Conservation (phyloP, 306 rosid species). For the Morella rubra region DNA sequence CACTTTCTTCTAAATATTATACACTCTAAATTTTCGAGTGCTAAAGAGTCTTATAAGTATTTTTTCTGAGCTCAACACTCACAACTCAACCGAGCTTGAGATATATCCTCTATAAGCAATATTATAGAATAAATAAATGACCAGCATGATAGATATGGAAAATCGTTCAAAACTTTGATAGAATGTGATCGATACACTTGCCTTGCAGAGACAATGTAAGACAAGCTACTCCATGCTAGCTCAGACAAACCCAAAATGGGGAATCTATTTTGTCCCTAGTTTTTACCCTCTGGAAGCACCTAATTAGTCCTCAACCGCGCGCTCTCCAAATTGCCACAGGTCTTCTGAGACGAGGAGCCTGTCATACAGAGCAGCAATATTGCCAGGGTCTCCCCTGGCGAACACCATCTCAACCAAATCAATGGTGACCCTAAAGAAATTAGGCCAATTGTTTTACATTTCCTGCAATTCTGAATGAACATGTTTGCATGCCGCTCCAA, state of each 20-base stretch:
- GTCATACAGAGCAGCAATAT: slow-evolving; percentile 73
- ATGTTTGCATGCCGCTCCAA: slow-evolving; percentile 72
- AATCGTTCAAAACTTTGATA: neutral
- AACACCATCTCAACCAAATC: slow-evolving; percentile 99
- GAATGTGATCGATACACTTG: neutral
- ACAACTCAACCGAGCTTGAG: too few relatives aligned
- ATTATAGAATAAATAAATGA: neutral
- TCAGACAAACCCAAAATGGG: neutral
- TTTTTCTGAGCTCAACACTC: too few relatives aligned
- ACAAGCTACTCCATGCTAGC: neutral
- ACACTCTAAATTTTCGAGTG: fast-evolving
- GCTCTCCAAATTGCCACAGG: slow-evolving; percentile 73
- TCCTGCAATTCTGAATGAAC: slow-evolving; percentile 65
- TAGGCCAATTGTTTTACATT: slow-evolving; percentile 94
- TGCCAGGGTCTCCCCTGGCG: slow-evolving; percentile 93
- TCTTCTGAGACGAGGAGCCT: slow-evolving; percentile 86
- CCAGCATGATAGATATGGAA: neutral
- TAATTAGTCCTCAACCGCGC: slow-evolving; percentile 43
- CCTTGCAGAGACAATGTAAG: neutral
- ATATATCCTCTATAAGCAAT: too few relatives aligned
- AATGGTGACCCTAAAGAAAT: slow-evolving; percentile 86
- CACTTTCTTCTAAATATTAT: too few relatives aligned
- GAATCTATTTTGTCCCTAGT: neutral
- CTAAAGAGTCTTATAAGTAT: too few relatives aligned
- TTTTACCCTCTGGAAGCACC: slow-evolving; percentile 67